phyloP scores from a whole-genome alignment of 768 basidiomycete species.

The Boletus sp. region DNA sequence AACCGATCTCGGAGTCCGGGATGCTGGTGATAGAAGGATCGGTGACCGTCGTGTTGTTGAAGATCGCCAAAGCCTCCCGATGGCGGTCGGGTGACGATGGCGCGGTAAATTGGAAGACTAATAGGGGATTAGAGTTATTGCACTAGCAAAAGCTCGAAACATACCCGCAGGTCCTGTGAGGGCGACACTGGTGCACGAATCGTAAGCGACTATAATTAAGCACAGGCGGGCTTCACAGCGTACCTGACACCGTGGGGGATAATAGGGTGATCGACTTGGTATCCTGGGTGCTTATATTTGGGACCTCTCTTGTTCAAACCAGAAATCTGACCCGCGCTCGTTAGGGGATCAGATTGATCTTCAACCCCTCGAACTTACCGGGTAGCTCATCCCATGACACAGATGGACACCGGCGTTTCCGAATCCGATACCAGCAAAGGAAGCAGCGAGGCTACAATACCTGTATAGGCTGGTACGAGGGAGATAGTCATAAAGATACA shows the following conservation, averaged over 20 bases:
- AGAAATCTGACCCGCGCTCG: slow-evolving; percentile 58
- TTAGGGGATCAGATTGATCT: not conserved
- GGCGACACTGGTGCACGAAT: slow-evolving; percentile 56
- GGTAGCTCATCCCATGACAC: slow-evolving; percentile 88
- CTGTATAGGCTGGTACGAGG: not conserved
- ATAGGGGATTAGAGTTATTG: not conserved
- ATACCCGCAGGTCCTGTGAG: slow-evolving; percentile 82
- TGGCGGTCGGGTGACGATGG: slow-evolving; percentile 91
- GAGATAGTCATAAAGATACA: slow-evolving; percentile 16
- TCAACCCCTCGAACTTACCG: slow-evolving; percentile 44
- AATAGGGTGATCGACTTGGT: slow-evolving; percentile 79
- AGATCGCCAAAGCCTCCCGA: slow-evolving; percentile 83
- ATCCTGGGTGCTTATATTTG: slow-evolving; percentile 89
- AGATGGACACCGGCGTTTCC: slow-evolving; percentile 92
- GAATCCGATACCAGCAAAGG: slow-evolving; percentile 94
- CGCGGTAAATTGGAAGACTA: slow-evolving; percentile 93
- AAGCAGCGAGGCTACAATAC: slow-evolving; percentile 69
- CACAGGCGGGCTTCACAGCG: not conserved
- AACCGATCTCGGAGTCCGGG: slow-evolving; percentile 76
- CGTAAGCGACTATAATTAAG: not conserved
- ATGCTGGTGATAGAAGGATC: slow-evolving; percentile 71
- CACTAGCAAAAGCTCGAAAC: slow-evolving; percentile 13
- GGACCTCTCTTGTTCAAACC: slow-evolving; percentile 93
- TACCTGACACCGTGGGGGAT: slow-evolving; percentile 90
- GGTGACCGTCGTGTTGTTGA: slow-evolving; percentile 59